Evolutionary conservation across 768 basidiomycete species (phyloP).

Genomic region (Coprinopsis strossmayeri): DNA sequence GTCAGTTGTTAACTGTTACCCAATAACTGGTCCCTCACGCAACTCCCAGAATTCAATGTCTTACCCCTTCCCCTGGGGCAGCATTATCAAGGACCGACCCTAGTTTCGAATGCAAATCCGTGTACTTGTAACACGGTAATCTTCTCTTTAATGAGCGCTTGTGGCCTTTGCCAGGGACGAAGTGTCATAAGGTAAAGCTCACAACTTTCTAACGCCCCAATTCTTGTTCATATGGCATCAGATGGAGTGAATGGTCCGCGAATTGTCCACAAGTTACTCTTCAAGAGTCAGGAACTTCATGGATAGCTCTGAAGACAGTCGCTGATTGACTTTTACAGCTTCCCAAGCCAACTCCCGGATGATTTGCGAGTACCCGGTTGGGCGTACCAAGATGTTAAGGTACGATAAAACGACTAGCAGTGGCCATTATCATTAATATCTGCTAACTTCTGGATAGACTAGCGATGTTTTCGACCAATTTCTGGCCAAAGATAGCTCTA

Average conservation of each 20-base stretch:
- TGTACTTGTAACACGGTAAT: conserved; percentile 54
- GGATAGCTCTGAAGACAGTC: too few species aligned
- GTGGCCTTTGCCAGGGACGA: conserved; percentile 47
- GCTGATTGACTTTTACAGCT: too few species aligned
- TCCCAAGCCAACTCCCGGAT: conserved; percentile 38
- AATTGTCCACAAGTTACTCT: conserved; percentile 38
- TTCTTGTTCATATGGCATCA: conserved; percentile 15
- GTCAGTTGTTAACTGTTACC: conserved; percentile 23
- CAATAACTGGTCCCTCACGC: neutral
- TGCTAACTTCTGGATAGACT: conserved; percentile 17
- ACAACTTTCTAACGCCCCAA: neutral
- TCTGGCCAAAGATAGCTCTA: conserved; percentile 29
- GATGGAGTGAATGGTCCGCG: conserved; percentile 46
- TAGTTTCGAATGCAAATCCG: conserved; percentile 25
- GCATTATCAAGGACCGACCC: conserved; percentile 34
- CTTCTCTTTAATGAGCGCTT: conserved; percentile 52
- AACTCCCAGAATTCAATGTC: conserved; percentile 24
- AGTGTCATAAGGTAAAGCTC: conserved; percentile 22
- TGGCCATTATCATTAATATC: neutral
- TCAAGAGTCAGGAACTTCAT: conserved; percentile 18
- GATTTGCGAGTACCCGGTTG: conserved; percentile 50
- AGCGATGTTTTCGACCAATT: conserved; percentile 32
- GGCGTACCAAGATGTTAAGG: conserved; percentile 53
- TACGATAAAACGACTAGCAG: conserved; percentile 11
- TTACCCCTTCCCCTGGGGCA: conserved; percentile 21